Conservation (phyloP, 176 grass and related monocot species). For the Ensete ventricosum region DNA sequence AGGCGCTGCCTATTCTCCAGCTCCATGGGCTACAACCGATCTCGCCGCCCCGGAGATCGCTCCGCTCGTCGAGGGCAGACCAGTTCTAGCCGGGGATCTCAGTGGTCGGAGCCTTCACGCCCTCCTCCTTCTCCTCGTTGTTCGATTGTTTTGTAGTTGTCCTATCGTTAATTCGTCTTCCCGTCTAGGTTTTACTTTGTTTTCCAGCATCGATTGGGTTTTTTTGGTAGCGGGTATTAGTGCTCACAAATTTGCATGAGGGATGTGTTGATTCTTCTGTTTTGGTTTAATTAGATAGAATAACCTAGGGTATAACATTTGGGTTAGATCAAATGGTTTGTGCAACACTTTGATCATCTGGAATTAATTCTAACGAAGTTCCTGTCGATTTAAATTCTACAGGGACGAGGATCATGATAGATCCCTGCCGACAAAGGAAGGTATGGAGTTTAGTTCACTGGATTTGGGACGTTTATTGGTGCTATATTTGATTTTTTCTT, state of each 20-base stretch:
- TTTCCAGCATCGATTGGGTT: neutral
- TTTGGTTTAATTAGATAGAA: too few species aligned
- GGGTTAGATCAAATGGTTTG: too few species aligned
- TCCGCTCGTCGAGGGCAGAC: constrained; percentile 29
- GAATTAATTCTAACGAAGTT: neutral
- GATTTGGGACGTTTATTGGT: neutral
- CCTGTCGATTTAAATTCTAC: constrained; percentile 19
- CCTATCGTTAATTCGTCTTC: neutral
- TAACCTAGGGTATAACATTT: too few species aligned
- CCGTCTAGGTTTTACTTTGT: neutral
- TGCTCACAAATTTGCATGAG: too few species aligned
- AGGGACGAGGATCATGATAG: constrained; percentile 50
- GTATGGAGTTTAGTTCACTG: constrained; percentile 27
- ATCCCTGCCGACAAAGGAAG: constrained; percentile 65
- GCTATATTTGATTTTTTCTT: neutral
- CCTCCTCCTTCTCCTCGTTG: neutral
- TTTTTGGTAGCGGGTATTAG: neutral
- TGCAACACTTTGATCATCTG: neutral
- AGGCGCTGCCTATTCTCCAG: neutral
- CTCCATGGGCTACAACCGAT: constrained; percentile 71
- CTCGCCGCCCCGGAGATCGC: constrained; percentile 39
- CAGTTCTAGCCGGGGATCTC: constrained; percentile 14
- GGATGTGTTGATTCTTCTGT: too few species aligned
- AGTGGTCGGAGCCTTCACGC: neutral
- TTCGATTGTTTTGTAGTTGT: constrained; percentile 5